Evolutionary conservation across 2,329 filamentous ascomycete species (phyloP), one percentile per base, ranked within the genome.

Genomic region (Diplocarpon mali): DNA sequence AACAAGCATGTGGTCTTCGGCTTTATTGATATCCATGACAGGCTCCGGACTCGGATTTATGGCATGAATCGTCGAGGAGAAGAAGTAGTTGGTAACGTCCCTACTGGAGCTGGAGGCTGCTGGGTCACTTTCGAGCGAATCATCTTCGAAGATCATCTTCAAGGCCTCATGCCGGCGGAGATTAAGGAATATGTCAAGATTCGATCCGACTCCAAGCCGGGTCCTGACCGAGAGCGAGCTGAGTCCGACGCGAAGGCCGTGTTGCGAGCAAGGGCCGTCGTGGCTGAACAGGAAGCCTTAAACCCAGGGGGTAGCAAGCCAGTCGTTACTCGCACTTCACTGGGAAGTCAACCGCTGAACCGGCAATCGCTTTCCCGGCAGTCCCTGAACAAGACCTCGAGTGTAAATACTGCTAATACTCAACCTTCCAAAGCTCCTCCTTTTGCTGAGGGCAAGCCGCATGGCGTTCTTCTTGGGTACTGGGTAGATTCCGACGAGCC

Each of bases 71-170:
- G 70, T 16, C 56, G 62, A 2, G 73, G 73, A 11, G 66, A 59
- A 28, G 54, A 72, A 10, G 55, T 64, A 2, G 64, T 79, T 24
- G 64, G 68, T 5, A 58, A 65, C 34, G 63, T 67, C 24, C 76
- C 75, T 1, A 69, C 73, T 2, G 76, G 75, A 0, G 73, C 75
- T 1, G 76, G 76, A 16, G 76, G 74, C 42, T 78, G 75, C 57
- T 80, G 76, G 76, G 75, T 80, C 17, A 79, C 75, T 0, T 80
- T 80, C 52, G 72, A 78, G 46, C 67, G 73, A 15, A 68, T 80
- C 27, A 69, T 77, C 16, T 80, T 80, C 53, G 70, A 73, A 2
- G 59, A 69, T 7, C 74, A 78, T 46, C 69, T 81, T 0, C 64
- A 73, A 12, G 69, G 69, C 2, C 62, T 78, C 4, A 70, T 75